These are phyloP conservation scores for Aureobasidium sp. DNA, from an alignment of 2,329 filamentous ascomycete species.

Conservation along the genomic window DNA sequence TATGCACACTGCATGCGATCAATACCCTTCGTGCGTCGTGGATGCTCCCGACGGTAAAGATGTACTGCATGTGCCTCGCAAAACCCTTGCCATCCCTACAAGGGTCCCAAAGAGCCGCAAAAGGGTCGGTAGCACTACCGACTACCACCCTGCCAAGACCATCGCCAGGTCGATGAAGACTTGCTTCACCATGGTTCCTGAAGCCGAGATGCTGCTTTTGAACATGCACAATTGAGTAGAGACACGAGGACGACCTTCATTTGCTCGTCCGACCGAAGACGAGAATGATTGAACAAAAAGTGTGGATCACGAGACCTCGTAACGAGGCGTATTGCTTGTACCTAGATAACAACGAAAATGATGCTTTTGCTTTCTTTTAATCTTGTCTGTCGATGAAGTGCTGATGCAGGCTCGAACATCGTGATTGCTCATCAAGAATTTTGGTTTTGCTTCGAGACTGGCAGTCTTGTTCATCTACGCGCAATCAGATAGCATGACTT, in stretches of 20 bases:
- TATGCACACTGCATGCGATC: slow-evolving; percentile 28
- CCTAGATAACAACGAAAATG: not conserved
- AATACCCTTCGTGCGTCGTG: slow-evolving; percentile 25
- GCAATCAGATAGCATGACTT: too few relatives aligned
- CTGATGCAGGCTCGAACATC: too few relatives aligned
- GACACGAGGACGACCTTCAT: too few relatives aligned
- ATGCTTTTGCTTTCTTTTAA: not conserved
- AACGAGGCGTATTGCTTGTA: not conserved
- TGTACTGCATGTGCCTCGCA: slow-evolving; percentile 9
- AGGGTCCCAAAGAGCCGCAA: not conserved
- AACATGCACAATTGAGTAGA: not conserved
- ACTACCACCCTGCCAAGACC: not conserved
- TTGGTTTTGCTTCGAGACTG: too few relatives aligned
- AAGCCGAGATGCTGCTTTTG: not conserved
- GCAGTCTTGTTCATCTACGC: too few relatives aligned
- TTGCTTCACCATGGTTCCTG: not conserved
- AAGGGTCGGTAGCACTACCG: not conserved
- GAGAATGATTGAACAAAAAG: not conserved
- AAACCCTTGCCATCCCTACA: not conserved
- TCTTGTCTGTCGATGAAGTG: too few relatives aligned
- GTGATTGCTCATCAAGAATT: too few relatives aligned
- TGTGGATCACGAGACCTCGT: not conserved
- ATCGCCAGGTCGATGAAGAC: not conserved
- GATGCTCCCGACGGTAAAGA: slow-evolving; percentile 20
- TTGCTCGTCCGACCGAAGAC: not conserved